Base-by-base conservation (phyloP, 257 asterid genomes). In the Jacaranda copaia region DNA sequence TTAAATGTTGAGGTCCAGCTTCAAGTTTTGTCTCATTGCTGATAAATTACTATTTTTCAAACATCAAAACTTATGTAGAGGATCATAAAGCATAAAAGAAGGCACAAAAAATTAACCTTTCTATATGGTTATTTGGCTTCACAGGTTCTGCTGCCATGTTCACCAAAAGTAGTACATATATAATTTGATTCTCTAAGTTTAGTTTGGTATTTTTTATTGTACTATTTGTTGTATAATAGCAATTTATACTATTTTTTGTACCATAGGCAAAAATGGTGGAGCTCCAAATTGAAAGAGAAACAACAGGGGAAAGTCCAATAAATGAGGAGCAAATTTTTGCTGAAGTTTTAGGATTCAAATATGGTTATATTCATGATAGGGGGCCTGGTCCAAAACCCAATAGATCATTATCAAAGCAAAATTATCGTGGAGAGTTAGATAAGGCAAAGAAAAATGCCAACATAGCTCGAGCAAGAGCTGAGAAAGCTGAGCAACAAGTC, bases 371-470 rank as follows among this genome's bases (percentile, higher is more conserved):
- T 19, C 15, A 15, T 18, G 38, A 14, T 20, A 6, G 15, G 19
- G 13, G 64, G 6, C 7, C 64, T 20, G 39, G 64, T 18, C 13
- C 15, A 1, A 60, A 60, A 35, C 42, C 42, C 1, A 60, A 11
- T 3, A 8, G 6, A 35, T 60, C 8, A 10, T 60, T 25, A 9
- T 36, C 45, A 35, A 20, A 9, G 15, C 18, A 35, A 60, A 25
- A 6, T 0, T 60, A 35, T 60, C 8, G 8, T 1, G 1, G 12
- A 14, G 42, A 35, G 16, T 32, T 60, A 5, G 18, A 60, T 0
- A 8, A 60, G 16, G 67, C 67, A 20, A 60, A 60, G 16, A 32
- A 36, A 60, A 60, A 60, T 60, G 67, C 67, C n/a, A 60, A 5
- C 8, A 11, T 10, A 60, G 45, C 67, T 60, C 67, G 12, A 12